Evolutionary conservation across 2,329 filamentous ascomycete species (phyloP), one percentile per base, ranked within the genome.

Genomic region (Colletotrichum agaves): DNA sequence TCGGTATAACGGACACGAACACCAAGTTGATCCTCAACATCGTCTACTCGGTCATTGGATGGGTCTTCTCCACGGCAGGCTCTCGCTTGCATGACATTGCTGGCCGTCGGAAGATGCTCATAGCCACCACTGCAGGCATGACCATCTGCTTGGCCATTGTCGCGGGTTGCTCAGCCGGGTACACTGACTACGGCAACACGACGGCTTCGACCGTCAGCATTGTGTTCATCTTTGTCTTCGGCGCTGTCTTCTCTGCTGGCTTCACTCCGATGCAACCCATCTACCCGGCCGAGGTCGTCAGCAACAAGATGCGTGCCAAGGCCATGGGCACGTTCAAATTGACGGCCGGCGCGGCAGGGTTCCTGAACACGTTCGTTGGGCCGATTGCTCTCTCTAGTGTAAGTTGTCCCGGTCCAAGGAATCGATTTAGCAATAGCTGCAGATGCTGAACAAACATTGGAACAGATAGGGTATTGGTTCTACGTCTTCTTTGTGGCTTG

Each of bases 11-110:
- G 6, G 74, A 77, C 19, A 76, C 75, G 5, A 74, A 79, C 62
- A 79, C 78, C 0, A 79, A 81, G 56, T 73, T 81, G 33, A 73
- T 80, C 3, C 74, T 80, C 3, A 81, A 81, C 61, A 79, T 79
- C 7, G 62, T 81, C 5, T 80, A 82, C 49, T 76, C 80, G 4
- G 75, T 75, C 13, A 78, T 81, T 46, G 79, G 79, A 63, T 77
- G 78, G 67, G 74, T 78, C 15, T 79, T 80, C 50, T 75, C 78
- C 1, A 74, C 77, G 2, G 73, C 72, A 2, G 78, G 78, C 12
- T 79, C 80, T 10, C 74, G 79, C 19, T 72, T 81, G 39, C 78
- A 82, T 4, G 79, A 82, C 66, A 67, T 76, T 4, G 74, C 81
- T 0, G 80, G 80, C 6, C 80, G 80, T 37, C 78, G 80, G 0